A percentile compares a stretch with the other conserved stretches of the same genome.
phyloP scores from a whole-genome alignment of 305 asterid genomes.

The Fraxinus ornus region DNA sequence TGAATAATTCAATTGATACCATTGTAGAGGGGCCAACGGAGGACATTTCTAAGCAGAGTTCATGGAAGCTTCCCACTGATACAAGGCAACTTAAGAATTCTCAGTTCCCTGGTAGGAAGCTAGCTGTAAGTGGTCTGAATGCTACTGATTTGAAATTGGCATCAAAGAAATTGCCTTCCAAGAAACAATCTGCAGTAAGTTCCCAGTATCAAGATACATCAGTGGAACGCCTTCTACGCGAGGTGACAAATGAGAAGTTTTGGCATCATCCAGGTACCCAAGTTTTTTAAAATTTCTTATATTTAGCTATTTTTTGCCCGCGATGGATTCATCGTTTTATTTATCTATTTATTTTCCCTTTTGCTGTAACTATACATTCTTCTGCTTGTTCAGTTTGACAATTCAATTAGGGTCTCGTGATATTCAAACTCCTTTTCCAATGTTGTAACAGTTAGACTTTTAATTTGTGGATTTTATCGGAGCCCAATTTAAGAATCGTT shows the following conservation, averaged over 20 bases:
- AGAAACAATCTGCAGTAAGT: conserved; percentile 56
- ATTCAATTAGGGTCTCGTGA: neutral
- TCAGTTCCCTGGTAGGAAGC: conserved; percentile 63
- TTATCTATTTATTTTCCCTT: neutral
- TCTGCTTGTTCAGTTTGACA: neutral
- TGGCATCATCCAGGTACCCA: conserved; percentile 94
- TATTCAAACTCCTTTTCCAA: neutral
- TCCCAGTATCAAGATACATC: conserved; percentile 82
- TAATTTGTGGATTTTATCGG: neutral
- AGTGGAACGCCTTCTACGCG: conserved; percentile 93
- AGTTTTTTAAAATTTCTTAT: conserved; percentile 12
- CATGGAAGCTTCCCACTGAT: conserved; percentile 78
- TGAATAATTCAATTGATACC: conserved; percentile 59
- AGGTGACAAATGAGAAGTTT: conserved; percentile 92
- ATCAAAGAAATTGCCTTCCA: conserved; percentile 64
- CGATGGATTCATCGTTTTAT: neutral
- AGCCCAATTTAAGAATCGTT: neutral
- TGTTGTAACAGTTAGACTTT: neutral
- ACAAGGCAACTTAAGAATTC: conserved; percentile 60
- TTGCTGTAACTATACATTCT: neutral
- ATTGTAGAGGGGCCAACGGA: conserved; percentile 51
- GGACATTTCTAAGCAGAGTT: conserved; percentile 49
- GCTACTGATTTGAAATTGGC: conserved; percentile 56
- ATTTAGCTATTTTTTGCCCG: conserved; percentile 8
- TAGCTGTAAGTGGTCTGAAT: conserved; percentile 50